Evolutionary conservation across 148 eudicot species (phyloP).

Genomic region (Camellia granthamiana): DNA sequence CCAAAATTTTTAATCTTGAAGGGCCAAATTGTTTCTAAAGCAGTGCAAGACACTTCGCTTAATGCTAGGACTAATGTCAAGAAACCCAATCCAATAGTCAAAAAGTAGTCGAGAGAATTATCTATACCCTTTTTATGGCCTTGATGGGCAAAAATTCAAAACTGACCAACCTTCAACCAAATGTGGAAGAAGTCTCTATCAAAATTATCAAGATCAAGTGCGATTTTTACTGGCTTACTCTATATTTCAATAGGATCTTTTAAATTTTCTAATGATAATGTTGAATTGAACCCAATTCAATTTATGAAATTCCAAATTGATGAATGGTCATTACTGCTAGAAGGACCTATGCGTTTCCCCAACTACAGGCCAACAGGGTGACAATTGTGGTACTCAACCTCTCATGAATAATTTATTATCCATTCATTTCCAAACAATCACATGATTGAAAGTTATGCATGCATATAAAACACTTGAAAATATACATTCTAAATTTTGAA

Average conservation of each 20-base stretch:
- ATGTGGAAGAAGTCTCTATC: not conserved
- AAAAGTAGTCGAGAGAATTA: slow-evolving; percentile 2
- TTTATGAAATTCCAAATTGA: not conserved
- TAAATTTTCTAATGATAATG: not conserved
- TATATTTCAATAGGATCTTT: not conserved
- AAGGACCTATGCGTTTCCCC: not conserved
- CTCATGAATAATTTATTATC: not conserved
- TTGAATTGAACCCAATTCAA: not conserved
- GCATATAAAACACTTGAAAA: not conserved
- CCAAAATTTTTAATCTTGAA: not conserved
- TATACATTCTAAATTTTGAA: not conserved
- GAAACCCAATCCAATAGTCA: not conserved
- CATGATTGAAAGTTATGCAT: not conserved
- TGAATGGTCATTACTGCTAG: not conserved
- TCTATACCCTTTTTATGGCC: not conserved
- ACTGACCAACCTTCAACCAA: not conserved
- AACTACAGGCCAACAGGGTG: not conserved
- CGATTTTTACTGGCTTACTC: not conserved
- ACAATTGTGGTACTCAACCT: not conserved
- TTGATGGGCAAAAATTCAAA: not conserved
- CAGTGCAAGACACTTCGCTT: not conserved
- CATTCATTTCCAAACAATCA: not conserved
- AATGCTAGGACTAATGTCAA: not conserved
- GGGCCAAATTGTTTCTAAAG: not conserved
- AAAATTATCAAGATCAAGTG: slow-evolving; percentile 4